Evolutionary conservation across 1,139 yeast genomes (phyloP).

Genomic region (Candida neerlandica): DNA sequence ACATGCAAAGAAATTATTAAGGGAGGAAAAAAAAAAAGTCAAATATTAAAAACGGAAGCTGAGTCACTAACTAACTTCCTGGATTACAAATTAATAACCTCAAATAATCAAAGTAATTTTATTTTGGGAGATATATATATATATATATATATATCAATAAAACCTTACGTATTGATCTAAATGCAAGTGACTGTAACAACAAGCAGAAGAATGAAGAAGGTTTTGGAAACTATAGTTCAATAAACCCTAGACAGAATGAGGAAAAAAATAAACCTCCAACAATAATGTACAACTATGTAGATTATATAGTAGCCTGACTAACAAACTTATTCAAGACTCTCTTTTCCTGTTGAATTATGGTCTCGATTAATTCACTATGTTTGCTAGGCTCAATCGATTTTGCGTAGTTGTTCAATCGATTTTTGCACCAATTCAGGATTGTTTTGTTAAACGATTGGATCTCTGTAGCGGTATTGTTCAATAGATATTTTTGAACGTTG

Average conservation of each 20-base stretch:
- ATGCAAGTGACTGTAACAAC: background rate
- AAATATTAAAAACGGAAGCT: background rate
- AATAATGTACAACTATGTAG: slow-evolving; percentile 3
- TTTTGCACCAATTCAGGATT: slow-evolving; percentile 25
- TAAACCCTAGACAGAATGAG: background rate
- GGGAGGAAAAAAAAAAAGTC: background rate
- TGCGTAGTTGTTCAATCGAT: slow-evolving; percentile 22
- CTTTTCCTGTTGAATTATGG: slow-evolving; percentile 23
- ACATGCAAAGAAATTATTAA: background rate
- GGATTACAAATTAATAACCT: background rate
- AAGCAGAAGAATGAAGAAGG: too few relatives aligned
- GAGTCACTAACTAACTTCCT: background rate
- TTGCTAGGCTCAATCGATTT: slow-evolving; percentile 8
- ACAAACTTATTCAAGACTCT: slow-evolving; percentile 18
- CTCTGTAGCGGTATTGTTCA: slow-evolving; percentile 16
- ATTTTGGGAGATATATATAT: background rate
- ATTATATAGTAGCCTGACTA: background rate
- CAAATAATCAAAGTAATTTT: background rate
- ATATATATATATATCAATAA: background rate
- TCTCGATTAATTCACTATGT: slow-evolving; percentile 14
- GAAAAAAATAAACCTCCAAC: background rate
- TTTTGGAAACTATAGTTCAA: too few relatives aligned
- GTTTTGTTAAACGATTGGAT: slow-evolving; percentile 18
- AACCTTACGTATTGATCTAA: background rate
- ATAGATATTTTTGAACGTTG: slow-evolving; percentile 12